Evolutionary conservation across 2,329 filamentous ascomycete species (phyloP), one percentile per base, ranked within the genome.

Genomic region (Boeremia exigua): DNA sequence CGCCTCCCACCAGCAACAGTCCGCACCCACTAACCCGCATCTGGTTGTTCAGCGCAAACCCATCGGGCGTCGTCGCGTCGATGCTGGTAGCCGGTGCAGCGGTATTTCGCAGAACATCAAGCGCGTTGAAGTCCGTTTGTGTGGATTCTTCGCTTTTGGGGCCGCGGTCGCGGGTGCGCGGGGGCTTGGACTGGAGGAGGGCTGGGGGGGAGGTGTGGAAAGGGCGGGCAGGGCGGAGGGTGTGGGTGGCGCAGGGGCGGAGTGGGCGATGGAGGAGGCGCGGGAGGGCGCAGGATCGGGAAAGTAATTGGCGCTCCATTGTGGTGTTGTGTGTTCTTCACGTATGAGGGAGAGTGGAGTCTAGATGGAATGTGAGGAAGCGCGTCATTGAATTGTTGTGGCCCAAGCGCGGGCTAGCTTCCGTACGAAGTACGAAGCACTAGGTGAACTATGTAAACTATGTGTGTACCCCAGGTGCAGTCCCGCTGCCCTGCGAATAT

Each of bases 1-100:
- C 92, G 6, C 94, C 94, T 36, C 87, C 88, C 1, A 97, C 84
- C 5, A 99, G 82, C 59, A 99, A 73, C 25, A 92, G 84, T 0
- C 92, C 94, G 47, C 86, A 82, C 0, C 85, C 86, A 1, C 80
- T 78, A 28, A 96, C 86, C 48, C 85, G 87, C 32, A 90, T 79
- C 10, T 93, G 92, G 66, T 88, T 96, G 76, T 95, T 90, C 40
- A 99, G 81, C 61, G 89, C 86, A 75, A 99, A 99, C 1, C 95
- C 95, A 67, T 94, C 88, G 56, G 84, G 79, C 56, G 90, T 86
- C 77, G 91, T 96, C 6, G 89, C 87, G 66, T 97, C 92, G 40
- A 99, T 86, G 2, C 87, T 87, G 0, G 92, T 96, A 0, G 92
- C 87, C 0, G 94, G 95, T 4, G 85, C 81, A 0, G 92, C 89